Base-by-base conservation (phyloP, 1,284 basidiomycete genomes). In the Ceratobasidium sp. region DNA sequence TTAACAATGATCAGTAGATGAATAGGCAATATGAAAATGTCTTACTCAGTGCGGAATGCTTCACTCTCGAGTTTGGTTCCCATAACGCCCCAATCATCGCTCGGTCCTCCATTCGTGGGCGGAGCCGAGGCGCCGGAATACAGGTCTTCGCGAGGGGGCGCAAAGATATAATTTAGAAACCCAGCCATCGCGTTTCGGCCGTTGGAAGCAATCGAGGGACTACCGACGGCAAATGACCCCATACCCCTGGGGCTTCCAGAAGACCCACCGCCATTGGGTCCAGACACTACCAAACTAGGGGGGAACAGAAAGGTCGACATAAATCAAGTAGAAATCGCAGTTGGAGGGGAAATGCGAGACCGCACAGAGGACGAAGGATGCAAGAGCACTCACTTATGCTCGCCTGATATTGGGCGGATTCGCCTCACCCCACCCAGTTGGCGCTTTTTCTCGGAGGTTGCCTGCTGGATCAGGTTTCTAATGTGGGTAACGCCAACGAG, bases 381-480 rank as follows among this genome's bases (percentile, higher is more conserved):
- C 16, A 13, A 30, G 41, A 21, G 14, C 21, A 61, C 58, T 28
- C 58, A 70, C 67, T 32, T 69, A 13, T 30, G 67, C 41, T 70
- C 66, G 41, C 52, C 62, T 73, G 61, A 28, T 55, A 50, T 41
- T 58, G 72, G 73, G 49, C 71, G 63, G 47, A 75, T 47, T 41
- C 49, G 44, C 74, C 61, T 47, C 44, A 46, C 72, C 61, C 73
- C 79, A 44, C 78, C 78, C 26, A 86, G 82, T 74, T 82, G 83
- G 74, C 91, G 89, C 80, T 92, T 92, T 84, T 91, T 91, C 83
- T 92, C 90, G 79, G 86, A 89, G 3, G 91, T 93, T 28, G 90
- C 91, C 80, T 92, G 91, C 79, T 93, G 91, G 43, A 93, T 89
- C 78, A 83, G 88, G 78, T 93, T 90, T 75, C 91, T 92, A 30